These are phyloP conservation scores for Aeminium ludgeri DNA, from an alignment of 495 filamentous ascomycete species.

Conservation along the genomic window DNA sequence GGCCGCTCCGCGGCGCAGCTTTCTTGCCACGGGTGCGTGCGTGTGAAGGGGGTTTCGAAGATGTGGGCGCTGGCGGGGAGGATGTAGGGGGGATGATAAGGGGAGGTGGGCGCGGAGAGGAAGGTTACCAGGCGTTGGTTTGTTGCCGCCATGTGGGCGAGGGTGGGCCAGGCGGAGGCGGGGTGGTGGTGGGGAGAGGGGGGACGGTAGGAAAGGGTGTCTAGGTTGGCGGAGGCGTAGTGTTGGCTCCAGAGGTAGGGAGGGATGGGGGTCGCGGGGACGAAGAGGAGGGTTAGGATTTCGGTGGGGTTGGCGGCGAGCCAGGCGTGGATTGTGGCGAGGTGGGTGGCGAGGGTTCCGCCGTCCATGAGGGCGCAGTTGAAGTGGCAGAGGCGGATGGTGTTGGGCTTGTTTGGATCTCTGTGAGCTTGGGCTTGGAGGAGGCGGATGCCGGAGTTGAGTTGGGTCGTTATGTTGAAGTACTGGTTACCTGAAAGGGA, in stretches of 20 bases:
- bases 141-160: constrained; percentile 5
- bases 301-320: constrained; percentile 8
- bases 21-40: constrained; percentile 4
- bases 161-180: constrained; percentile 10
- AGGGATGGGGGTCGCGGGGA: neutral
- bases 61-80: constrained; percentile 10
- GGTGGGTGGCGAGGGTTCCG: constrained; percentile 5
- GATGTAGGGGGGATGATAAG: constrained; percentile 2
- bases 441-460: constrained; percentile 6
- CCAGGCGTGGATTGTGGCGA: constrained; percentile 1
- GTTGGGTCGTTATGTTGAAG: constrained; percentile 10
- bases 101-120: constrained; percentile 4
- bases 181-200: neutral
- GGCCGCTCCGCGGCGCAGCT: constrained; percentile 5
- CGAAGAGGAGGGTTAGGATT: constrained; percentile 11
- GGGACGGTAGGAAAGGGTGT: constrained; percentile 5
- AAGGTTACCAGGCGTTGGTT: constrained; percentile 11
- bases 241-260: constrained; percentile 1
- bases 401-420: neutral
- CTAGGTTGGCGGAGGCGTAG: constrained; percentile 5
- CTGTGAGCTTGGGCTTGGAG: constrained; percentile 12
- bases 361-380: constrained; percentile 15
- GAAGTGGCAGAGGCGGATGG: constrained; percentile 13
- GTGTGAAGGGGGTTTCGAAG: constrained; percentile 11
- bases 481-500: constrained; percentile 12